A percentile compares a stretch with the other conserved stretches of the same genome.
Conservation (phyloP, 495 filamentous ascomycete species). For the Chaetomium tenue region DNA sequence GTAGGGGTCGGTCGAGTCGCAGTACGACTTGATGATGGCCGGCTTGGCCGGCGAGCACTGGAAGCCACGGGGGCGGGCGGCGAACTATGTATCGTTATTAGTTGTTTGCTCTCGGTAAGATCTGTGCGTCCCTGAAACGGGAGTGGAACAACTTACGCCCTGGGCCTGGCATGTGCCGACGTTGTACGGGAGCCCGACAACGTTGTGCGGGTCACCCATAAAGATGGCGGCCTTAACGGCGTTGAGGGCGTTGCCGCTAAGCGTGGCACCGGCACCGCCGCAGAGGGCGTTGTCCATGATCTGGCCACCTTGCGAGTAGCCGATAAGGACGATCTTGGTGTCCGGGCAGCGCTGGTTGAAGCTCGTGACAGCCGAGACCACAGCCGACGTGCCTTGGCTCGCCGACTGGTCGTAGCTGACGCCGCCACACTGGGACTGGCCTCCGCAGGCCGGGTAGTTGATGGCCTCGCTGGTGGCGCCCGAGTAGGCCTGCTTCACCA, state of each 20-base stretch:
- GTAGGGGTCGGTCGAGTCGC: slow-evolving; percentile 61
- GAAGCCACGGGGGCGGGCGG: slow-evolving; percentile 55
- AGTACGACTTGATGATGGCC: slow-evolving; percentile 60
- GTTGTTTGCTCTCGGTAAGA: neutral
- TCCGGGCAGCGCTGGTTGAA: slow-evolving; percentile 55
- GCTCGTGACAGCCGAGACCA: slow-evolving; percentile 54
- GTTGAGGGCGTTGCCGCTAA: slow-evolving; percentile 46
- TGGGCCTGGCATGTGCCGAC: slow-evolving; percentile 57
- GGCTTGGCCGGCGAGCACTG: slow-evolving; percentile 50
- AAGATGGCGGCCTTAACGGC: slow-evolving; percentile 58
- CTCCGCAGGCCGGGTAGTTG: slow-evolving; percentile 60
- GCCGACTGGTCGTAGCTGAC: slow-evolving; percentile 55
- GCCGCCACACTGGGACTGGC: slow-evolving; percentile 48
- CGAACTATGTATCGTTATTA: slow-evolving; percentile 46
- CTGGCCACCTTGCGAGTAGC: slow-evolving; percentile 63
- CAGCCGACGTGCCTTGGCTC: slow-evolving; percentile 51
- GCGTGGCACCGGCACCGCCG: slow-evolving; percentile 55
- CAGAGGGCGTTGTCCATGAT: slow-evolving; percentile 64
- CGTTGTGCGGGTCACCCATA: slow-evolving; percentile 60
- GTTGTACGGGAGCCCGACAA: slow-evolving; percentile 55
- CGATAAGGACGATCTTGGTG: slow-evolving; percentile 59
- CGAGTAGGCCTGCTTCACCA: slow-evolving; percentile 50
- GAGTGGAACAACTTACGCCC: slow-evolving; percentile 51
- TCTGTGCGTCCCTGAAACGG: neutral
- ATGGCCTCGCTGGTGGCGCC: slow-evolving; percentile 59